Base-by-base conservation (phyloP, 176 grass and related monocot species). In the Bothriochloa decipiens region DNA sequence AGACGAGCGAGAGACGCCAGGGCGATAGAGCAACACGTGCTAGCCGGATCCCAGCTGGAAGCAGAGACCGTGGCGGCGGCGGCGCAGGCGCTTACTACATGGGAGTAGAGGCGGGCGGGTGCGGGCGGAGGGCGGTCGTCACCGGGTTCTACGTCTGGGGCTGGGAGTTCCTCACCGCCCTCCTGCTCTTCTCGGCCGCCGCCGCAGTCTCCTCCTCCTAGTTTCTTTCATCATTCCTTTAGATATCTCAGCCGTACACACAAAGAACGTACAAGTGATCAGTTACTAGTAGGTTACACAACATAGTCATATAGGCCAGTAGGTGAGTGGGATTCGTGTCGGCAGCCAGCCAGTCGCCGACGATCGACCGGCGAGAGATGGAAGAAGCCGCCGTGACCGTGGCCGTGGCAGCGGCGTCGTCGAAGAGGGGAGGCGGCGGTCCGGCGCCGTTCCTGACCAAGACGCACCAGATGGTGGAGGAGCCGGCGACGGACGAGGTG, bases 131-230 rank as follows among this genome's bases (percentile, higher is more conserved):
- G 84, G 84, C 79, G 74, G 33, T 90, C 53, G 86, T 97, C 84
- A 88, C 69, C 65, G 95, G 95, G 8, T 97, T 97, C 92, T 94
- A 93, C 79, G 90, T 94, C 82, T 97, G 95, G 95, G 95, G 86
- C 81, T 93, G 95, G 95, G 86, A 94, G 64, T 94, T 97, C 86
- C 88, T 97, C 86, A 94, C 92, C 71, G 95, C 92, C 74, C 92
- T 97, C 52, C 73, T 97, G 28, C 89, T 97, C 85, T 97, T 97
- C 91, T 94, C 87, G 87, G 87, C 73, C 64, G 46, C 67, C 49
- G 47, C 78, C 26, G 42, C 20, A 32, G 63, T 32, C 29, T 32
- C 45, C 6, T 76, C 46, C 89, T 86, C 17, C 74, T 72, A 73
- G 62, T 32, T 47, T 5, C 10, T 26, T 5, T 27, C 14, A 26